These are phyloP conservation scores for Sporothrix inflata DNA, from an alignment of 2,329 filamentous ascomycete genomes.

Conservation along the genomic window DNA sequence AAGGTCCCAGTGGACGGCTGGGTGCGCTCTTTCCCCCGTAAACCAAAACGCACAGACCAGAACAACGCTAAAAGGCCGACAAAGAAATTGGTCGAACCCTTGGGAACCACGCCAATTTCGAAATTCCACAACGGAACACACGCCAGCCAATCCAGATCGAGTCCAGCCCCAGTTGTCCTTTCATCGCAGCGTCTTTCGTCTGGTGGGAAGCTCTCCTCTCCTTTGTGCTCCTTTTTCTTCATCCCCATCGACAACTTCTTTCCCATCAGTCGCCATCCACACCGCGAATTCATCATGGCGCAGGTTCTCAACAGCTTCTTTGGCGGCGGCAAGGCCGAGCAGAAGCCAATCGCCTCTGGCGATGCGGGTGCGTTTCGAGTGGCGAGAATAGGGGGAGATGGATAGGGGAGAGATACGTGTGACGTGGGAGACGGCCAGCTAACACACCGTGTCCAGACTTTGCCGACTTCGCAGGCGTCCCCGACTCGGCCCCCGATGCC, in stretches of 20 bases:
- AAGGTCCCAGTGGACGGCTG: not conserved
- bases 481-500: conserved; percentile 64
- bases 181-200: conserved; percentile 4
- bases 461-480: conserved; percentile 82
- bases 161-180: not conserved
- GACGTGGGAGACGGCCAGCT: not conserved
- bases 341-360: conserved; percentile 51
- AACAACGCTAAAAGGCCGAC: conserved; percentile 15
- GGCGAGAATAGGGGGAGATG: not conserved
- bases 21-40: not conserved
- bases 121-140: conserved; percentile 17
- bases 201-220: conserved; percentile 1
- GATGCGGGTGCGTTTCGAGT: conserved; percentile 64
- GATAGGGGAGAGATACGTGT: not conserved
- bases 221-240: conserved; percentile 14
- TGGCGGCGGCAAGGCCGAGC: conserved; percentile 65
- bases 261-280: conserved; percentile 28
- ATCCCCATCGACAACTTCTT: conserved; percentile 19
- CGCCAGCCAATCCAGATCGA: not conserved
- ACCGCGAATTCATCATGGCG: conserved; percentile 48
- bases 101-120: conserved; percentile 18
- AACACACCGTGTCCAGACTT: conserved; percentile 65
- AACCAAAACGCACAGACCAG: not conserved
- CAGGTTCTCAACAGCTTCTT: conserved; percentile 69
- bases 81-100: conserved; percentile 27